These are phyloP conservation scores for Harringtonia aguacate DNA, from an alignment of 2,329 filamentous ascomycete genomes.

Conservation along the genomic window DNA sequence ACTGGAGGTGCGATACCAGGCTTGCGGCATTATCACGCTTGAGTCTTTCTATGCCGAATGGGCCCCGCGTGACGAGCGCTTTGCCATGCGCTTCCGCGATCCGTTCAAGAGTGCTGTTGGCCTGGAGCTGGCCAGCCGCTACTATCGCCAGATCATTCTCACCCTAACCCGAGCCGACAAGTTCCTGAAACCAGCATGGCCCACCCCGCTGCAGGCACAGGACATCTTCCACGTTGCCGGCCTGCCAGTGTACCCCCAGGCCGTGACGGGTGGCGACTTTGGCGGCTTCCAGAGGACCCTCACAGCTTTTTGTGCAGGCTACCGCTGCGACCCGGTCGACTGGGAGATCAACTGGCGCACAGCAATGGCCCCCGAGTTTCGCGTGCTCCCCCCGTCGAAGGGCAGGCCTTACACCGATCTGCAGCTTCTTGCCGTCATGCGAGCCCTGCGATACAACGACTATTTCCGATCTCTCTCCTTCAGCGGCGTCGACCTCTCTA, in stretches of 20 bases:
- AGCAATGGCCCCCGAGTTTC: conserved; percentile 40
- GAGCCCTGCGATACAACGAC: conserved; percentile 46
- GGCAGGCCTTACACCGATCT: conserved; percentile 32
- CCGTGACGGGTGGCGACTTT: conserved; percentile 42
- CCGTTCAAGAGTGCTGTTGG: conserved; percentile 19
- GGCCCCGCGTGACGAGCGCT: conserved; percentile 41
- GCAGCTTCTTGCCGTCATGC: conserved; percentile 45
- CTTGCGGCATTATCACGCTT: conserved; percentile 41
- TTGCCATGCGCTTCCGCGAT: conserved; percentile 41
- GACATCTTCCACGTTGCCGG: conserved; percentile 41
- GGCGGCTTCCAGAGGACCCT: conserved; percentile 44
- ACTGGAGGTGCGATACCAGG: conserved; percentile 35
- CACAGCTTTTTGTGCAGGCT: conserved; percentile 43
- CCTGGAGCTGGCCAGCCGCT: conserved; percentile 39
- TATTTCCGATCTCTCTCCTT: conserved; percentile 50
- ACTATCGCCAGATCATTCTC: conserved; percentile 42
- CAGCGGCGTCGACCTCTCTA: conserved; percentile 36
- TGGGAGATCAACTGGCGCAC: conserved; percentile 42
- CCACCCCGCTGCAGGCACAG: conserved; percentile 38
- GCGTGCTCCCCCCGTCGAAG: conserved; percentile 32
- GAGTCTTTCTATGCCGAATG: conserved; percentile 40
- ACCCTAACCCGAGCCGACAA: conserved; percentile 43
- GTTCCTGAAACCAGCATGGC: conserved; percentile 47
- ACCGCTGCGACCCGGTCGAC: conserved; percentile 34
- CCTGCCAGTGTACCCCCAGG: conserved; percentile 38